Percentiles rank a stretch among this genome's conserved stretches.
These are phyloP conservation scores for Coelastrella sp. DNA, from an alignment of 139 green algal species.

Conservation along the genomic window DNA sequence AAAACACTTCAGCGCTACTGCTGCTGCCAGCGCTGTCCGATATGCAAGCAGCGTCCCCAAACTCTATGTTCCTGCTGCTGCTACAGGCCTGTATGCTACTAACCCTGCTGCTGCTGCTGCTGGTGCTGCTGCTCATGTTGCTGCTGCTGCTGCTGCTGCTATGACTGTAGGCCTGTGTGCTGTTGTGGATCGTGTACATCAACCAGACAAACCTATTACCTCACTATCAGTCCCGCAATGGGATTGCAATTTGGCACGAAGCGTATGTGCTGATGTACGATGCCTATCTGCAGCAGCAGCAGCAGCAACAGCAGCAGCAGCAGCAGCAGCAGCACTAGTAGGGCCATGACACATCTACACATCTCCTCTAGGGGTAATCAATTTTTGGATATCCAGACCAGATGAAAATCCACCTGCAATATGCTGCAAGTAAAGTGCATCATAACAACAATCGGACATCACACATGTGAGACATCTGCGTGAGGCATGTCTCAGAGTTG, in stretches of 20 bases:
- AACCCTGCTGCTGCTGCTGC: not conserved
- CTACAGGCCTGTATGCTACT: not conserved
- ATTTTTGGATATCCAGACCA: too few relatives aligned
- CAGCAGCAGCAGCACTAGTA: conserved; percentile 28
- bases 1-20: too few relatives aligned
- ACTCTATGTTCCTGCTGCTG: not conserved
- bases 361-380: too few relatives aligned
- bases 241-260: conserved; percentile 52
- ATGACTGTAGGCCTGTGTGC: too few relatives aligned
- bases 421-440: too few relatives aligned
- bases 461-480: too few relatives aligned
- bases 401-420: too few relatives aligned
- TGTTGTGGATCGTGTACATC: conserved; percentile 52
- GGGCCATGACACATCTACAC: too few relatives aligned
- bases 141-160: not conserved
- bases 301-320: not conserved
- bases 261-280: conserved; percentile 76
- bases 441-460: conserved; percentile 79
- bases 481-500: too few relatives aligned
- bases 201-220: conserved; percentile 66
- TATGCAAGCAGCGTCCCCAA: too few relatives aligned
- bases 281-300: conserved; percentile 57
- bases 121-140: not conserved
- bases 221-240: conserved; percentile 16
- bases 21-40: too few relatives aligned